Conservation (phyloP, 2,329 filamentous ascomycete genomes). For the Grosmannia penicillata region DNA sequence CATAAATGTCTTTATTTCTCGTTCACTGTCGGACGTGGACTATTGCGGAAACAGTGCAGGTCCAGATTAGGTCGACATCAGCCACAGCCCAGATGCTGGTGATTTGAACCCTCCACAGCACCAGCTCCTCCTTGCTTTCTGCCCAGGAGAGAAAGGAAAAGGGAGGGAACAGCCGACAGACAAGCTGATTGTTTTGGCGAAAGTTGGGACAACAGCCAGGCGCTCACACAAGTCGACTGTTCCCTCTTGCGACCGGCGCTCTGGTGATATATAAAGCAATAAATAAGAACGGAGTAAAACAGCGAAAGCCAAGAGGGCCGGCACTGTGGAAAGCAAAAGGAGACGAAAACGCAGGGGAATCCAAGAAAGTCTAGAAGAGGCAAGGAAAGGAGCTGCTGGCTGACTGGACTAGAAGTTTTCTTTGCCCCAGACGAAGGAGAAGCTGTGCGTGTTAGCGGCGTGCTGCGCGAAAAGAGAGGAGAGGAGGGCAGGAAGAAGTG, state of each 20-base stretch:
- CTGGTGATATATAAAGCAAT: constrained; percentile 4
- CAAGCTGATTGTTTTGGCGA: not conserved
- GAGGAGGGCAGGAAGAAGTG: constrained; percentile 23
- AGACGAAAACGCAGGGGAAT: constrained; percentile 5
- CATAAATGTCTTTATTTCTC: no score
- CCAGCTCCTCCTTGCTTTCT: no score
- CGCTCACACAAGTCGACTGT: not conserved
- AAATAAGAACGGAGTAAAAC: no score
- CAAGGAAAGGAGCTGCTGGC: not conserved
- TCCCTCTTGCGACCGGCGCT: constrained; percentile 9
- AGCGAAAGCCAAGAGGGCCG: not conserved
- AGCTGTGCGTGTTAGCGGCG: constrained; percentile 25
- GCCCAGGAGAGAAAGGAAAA: not conserved
- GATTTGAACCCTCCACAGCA: no score
- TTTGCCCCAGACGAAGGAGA: constrained; percentile 54
- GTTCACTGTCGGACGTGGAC: no score
- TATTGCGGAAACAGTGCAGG: no score
- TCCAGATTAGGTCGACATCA: no score
- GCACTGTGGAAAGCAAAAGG: not conserved
- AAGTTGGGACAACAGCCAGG: no score
- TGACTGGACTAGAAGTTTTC: constrained; percentile 44
- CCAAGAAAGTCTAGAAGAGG: constrained; percentile 6
- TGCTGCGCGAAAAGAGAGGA: constrained; percentile 8
- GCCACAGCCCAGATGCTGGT: no score
- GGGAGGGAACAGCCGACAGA: not conserved